phyloP scores from a whole-genome alignment of 1,284 basidiomycete species.

The Rhizoctonia solani region DNA sequence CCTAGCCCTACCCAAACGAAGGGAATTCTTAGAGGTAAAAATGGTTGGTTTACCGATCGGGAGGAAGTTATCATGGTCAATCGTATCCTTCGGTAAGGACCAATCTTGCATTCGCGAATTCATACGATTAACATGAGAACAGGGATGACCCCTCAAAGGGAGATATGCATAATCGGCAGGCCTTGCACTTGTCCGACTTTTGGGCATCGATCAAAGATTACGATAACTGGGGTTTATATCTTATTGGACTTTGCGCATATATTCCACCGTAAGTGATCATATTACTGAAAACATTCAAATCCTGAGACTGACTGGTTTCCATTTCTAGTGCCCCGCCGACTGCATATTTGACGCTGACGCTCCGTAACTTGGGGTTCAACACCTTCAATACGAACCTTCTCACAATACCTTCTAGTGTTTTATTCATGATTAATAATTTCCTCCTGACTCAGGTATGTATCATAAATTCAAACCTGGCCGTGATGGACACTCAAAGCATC shows the following conservation, averaged over 20 bases:
- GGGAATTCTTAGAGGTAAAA: conserved; percentile 62
- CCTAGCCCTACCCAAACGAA: conserved; percentile 69
- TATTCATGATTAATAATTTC: conserved; percentile 28
- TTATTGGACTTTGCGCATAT: conserved; percentile 24
- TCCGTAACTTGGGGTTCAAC: conserved; percentile 44
- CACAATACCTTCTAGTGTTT: conserved; percentile 40
- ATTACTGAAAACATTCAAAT: no score
- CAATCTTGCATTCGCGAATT: no score
- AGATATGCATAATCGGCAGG: conserved; percentile 78
- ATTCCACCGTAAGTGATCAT: conserved; percentile 30
- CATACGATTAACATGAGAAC: conserved; percentile 53
- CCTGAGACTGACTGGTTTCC: no score
- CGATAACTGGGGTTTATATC: conserved; percentile 70
- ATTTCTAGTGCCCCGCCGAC: conserved; percentile 39
- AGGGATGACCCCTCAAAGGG: conserved; percentile 72
- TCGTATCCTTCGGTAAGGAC: conserved; percentile 53
- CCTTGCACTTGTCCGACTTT: conserved; percentile 58
- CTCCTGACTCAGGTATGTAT: not conserved
- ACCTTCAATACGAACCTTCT: conserved; percentile 44
- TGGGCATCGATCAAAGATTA: conserved; percentile 64
- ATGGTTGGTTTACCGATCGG: conserved; percentile 61
- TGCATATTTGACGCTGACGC: conserved; percentile 43
- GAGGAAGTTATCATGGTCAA: conserved; percentile 61
- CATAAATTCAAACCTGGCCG: no score
- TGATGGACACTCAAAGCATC: not conserved